Conservation (phyloP, 441 rosid species). For the Arabidopsis lyrata region DNA sequence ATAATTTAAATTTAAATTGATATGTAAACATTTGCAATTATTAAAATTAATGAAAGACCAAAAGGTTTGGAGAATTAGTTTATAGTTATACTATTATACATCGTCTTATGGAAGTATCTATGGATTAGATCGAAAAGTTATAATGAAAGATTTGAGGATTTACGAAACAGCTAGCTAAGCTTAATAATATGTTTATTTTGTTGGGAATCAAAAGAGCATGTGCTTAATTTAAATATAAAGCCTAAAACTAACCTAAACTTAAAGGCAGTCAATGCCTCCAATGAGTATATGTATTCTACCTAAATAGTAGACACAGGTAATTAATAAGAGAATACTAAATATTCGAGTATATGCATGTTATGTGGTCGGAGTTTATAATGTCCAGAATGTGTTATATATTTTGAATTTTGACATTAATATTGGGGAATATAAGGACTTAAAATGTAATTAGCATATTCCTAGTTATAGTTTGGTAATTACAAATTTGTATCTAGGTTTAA, state of each 20-base stretch:
- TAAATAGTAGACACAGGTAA: no score
- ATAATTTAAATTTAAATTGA: background rate
- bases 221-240: background rate
- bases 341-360: background rate
- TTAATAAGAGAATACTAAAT: no score
- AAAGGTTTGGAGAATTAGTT: background rate
- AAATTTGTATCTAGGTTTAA: no score
- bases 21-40: background rate
- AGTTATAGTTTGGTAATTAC: no score
- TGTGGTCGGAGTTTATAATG: no score
- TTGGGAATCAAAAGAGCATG: slow-evolving; percentile 12
- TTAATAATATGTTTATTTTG: background rate
- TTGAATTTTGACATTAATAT: no score
- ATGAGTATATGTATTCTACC: background rate
- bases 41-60: background rate
- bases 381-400: no score
- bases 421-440: no score
- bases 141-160: background rate
- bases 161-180: background rate
- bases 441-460: no score
- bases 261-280: background rate
- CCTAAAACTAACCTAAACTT: background rate
- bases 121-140: background rate
- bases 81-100: slow-evolving; percentile 1
- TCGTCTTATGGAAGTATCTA: slow-evolving; percentile 16